Base-by-base conservation (phyloP, 2,329 filamentous ascomycete genomes). In the Ophiostoma angusticollis region DNA sequence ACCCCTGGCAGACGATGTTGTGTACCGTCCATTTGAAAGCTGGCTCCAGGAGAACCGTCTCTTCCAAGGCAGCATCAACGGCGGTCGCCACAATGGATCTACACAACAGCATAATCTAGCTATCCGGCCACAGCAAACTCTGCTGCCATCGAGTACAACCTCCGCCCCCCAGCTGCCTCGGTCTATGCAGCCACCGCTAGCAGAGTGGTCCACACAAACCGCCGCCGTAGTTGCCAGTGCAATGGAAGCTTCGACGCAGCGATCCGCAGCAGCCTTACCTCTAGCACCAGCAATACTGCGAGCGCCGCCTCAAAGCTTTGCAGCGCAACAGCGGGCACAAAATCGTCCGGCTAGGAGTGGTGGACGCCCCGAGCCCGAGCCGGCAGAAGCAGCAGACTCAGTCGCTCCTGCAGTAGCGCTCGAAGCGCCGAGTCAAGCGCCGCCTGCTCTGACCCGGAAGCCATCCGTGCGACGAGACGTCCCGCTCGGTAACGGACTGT, bases 11-110 rank as follows among this genome's bases (percentile, higher is more conserved):
- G 69, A 75, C 41, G 68, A 71, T 30, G 62, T 78, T 35, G 74
- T 80, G 11, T 80, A 80, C 52, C 62, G 73, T 17, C 75, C 75
- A 1, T 80, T 75, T 45, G 71, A 77, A 37, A 72, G 76, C 43
- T 70, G 72, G 56, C 56, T 71, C 43, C 65, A 59, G 50, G 75
- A 79, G 50, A 67, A 73, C 46, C 58, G 54, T 18, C 55, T 61
- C 12, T 48, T 44, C n/a, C 42, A 35, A n/a, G 28, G 25, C 11
- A 35, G 28, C 13, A 25, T 17, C 34, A 30, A 9, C 21, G 27
- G 11, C n/a, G 36, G 4, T 13, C 34, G 39, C 4, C 19, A 29
- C 12, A 24, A 18, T 18, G 16, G 29, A 37, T 23, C n/a, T n/a
- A n/a, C 31, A 21, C 27, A 25, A 13, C 13, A 37, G 21, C 40